These are phyloP conservation scores for Sarcomyxa edulis DNA, from an alignment of 768 basidiomycete species.

Conservation along the genomic window DNA sequence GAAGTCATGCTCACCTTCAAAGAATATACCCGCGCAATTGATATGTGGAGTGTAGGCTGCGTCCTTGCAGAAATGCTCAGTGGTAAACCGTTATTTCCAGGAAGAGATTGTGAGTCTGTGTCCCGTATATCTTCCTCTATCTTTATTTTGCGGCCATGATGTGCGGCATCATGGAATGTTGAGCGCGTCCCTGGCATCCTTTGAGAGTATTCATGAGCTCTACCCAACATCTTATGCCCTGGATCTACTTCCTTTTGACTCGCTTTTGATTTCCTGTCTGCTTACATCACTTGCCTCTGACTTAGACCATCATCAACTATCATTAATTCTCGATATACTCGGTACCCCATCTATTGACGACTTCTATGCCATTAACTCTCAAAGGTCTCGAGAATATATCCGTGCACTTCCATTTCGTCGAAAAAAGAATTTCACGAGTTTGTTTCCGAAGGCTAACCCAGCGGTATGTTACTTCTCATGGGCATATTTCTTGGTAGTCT, in stretches of 20 bases:
- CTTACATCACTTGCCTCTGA: neutral
- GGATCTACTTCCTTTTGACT: too few relatives aligned
- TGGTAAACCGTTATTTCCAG: slow-evolving; percentile 92
- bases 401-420: slow-evolving; percentile 85
- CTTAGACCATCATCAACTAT: slow-evolving; percentile 88
- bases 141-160: neutral
- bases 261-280: slow-evolving; percentile 7
- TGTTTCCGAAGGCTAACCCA: slow-evolving; percentile 75
- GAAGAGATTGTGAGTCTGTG: slow-evolving; percentile 72
- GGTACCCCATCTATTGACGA: slow-evolving; percentile 90
- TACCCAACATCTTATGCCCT: too few relatives aligned
- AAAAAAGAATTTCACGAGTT: slow-evolving; percentile 59
- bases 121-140: slow-evolving; percentile 10
- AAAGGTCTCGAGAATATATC: slow-evolving; percentile 77
- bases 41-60: slow-evolving; percentile 85
- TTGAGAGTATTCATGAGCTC: too few relatives aligned
- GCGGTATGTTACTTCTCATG: too few relatives aligned
- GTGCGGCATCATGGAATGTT: neutral
- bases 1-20: slow-evolving; percentile 99
- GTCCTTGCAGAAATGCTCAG: slow-evolving; percentile 88
- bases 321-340: slow-evolving; percentile 90
- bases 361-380: slow-evolving; percentile 87
- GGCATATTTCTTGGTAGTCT: too few relatives aligned
- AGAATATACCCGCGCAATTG: slow-evolving; percentile 86
- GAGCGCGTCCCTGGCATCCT: neutral